These are phyloP conservation scores for Zygosaccharomyces rouxii DNA, from an alignment of 805 yeast genomes.

Conservation along the genomic window DNA sequence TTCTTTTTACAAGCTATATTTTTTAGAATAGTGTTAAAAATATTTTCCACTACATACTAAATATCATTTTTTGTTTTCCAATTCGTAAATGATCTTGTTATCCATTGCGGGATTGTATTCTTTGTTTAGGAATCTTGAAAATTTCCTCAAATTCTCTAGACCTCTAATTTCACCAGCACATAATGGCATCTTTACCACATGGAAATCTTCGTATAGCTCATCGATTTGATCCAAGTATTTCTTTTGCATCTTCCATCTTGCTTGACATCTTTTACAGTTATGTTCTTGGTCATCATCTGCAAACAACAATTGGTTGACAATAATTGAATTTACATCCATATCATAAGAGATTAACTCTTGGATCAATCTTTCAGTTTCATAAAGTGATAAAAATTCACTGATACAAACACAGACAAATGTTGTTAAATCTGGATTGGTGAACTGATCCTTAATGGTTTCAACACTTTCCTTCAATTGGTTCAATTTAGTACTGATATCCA, in stretches of 20 bases:
- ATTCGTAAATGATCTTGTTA: conserved; percentile 35
- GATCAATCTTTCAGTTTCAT: conserved; percentile 96
- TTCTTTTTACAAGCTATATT: background rate
- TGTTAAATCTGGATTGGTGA: conserved; percentile 92
- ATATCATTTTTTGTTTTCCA: conserved; percentile 31
- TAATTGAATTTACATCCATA: conserved; percentile 95
- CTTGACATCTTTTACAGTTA: conserved; percentile 80
- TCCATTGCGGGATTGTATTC: conserved; percentile 72
- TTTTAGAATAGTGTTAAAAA: background rate
- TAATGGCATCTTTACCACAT: conserved; percentile 91
- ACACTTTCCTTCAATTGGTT: conserved; percentile 78
- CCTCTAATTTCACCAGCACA: conserved; percentile 96
- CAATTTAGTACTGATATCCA: conserved; percentile 53
- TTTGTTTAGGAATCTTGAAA: conserved; percentile 72
- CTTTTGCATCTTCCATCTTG: conserved; percentile 93
- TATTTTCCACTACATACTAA: background rate
- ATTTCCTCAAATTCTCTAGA: conserved; percentile 72
- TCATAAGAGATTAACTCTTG: conserved; percentile 93
- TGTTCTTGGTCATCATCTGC: conserved; percentile 68
- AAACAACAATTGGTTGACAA: conserved; percentile 87
- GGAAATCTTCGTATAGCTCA: conserved; percentile 96
- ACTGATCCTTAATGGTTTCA: conserved; percentile 85
- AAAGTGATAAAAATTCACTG: conserved; percentile 90
- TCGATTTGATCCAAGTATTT: conserved; percentile 93
- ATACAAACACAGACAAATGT: conserved; percentile 96